phyloP scores from a whole-genome alignment of 164 flowering plant species.

The Sedum album region DNA sequence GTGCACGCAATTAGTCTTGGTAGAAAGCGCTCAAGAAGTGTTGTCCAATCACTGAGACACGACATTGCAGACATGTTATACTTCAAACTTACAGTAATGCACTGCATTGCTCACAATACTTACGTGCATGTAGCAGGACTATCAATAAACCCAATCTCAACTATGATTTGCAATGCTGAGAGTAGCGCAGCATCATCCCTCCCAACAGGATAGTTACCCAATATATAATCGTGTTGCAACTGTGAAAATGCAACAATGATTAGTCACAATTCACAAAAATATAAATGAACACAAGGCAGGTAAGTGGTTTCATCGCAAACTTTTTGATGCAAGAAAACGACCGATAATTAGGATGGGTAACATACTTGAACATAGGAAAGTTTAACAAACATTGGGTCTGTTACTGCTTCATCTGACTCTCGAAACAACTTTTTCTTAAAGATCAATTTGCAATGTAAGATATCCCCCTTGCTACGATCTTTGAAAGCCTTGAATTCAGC shows the following conservation, averaged over 20 bases:
- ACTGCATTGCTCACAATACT: not conserved
- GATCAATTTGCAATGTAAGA: too few relatives aligned
- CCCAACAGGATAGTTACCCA: constrained; percentile 99
- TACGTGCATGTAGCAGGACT: too few relatives aligned
- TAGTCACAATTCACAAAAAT: not conserved
- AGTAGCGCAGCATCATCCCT: constrained; percentile 96
- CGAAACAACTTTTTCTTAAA: too few relatives aligned
- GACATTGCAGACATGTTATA: not conserved
- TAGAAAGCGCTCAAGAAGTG: too few relatives aligned
- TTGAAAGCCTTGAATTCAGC: too few relatives aligned
- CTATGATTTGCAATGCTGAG: constrained; percentile 92
- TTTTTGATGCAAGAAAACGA: not conserved
- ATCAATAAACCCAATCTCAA: constrained; percentile 94
- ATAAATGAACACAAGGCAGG: not conserved
- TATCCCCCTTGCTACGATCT: constrained; percentile 93
- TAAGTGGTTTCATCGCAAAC: not conserved
- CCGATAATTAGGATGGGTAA: constrained; percentile 4
- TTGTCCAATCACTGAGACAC: constrained; percentile 77
- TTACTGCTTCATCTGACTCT: too few relatives aligned
- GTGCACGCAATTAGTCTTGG: too few relatives aligned
- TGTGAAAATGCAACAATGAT: too few relatives aligned
- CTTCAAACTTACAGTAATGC: not conserved
- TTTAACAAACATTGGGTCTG: too few relatives aligned
- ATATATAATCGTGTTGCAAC: too few relatives aligned
- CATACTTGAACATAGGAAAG: constrained; percentile 90